phyloP scores from a whole-genome alignment of 2,329 filamentous ascomycete species.

The Cladosporium oxysporum region DNA sequence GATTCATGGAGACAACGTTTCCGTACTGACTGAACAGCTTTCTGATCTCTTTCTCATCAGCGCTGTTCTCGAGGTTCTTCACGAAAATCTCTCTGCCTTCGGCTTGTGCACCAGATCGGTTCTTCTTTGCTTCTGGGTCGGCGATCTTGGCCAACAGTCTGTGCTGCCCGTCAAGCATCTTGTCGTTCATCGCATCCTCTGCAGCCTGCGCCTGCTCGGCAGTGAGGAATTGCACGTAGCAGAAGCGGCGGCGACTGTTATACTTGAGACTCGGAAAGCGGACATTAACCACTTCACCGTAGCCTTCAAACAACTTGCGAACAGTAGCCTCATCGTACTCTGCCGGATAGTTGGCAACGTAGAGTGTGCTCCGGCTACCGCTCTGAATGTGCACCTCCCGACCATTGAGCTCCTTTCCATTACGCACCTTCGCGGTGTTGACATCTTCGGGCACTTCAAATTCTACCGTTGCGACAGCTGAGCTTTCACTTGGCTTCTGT shows the following conservation, averaged over 20 bases:
- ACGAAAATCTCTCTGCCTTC: constrained; percentile 87
- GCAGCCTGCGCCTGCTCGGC: constrained; percentile 63
- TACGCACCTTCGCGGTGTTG: constrained; percentile 74
- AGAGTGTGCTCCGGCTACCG: constrained; percentile 79
- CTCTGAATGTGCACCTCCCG: constrained; percentile 72
- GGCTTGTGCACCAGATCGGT: constrained; percentile 75
- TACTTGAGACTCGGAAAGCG: constrained; percentile 90
- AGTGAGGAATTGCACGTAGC: constrained; percentile 86
- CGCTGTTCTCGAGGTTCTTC: constrained; percentile 80
- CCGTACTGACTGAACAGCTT: constrained; percentile 76
- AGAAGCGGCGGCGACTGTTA: constrained; percentile 87
- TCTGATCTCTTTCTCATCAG: constrained; percentile 64
- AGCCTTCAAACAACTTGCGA: constrained; percentile 66
- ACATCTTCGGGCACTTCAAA: constrained; percentile 81
- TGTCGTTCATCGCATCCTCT: constrained; percentile 73
- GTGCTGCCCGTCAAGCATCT: constrained; percentile 66
- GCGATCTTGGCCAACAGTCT: constrained; percentile 80
- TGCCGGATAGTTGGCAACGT: constrained; percentile 86
- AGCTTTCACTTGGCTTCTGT: constrained; percentile 57
- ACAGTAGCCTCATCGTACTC: constrained; percentile 71
- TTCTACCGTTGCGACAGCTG: constrained; percentile 75
- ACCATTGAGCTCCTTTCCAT: constrained; percentile 76
- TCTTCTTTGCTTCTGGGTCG: constrained; percentile 75
- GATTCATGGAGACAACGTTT: constrained; percentile 68
- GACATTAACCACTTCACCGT: constrained; percentile 80